These are phyloP conservation scores for Eucalyptus guilfoylei DNA, from an alignment of 345 rosid genomes.

Conservation along the genomic window DNA sequence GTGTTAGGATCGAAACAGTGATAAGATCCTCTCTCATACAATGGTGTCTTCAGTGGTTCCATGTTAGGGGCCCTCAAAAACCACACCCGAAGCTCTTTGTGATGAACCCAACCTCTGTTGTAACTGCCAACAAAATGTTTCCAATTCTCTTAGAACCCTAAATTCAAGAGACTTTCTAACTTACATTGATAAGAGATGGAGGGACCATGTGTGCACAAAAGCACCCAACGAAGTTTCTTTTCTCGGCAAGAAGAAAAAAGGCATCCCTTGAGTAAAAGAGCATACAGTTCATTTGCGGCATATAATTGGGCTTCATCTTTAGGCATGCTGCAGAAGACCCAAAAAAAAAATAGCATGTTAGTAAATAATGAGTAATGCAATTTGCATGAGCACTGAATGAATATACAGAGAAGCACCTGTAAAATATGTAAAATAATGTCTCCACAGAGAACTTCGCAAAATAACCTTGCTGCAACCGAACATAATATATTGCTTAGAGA, in stretches of 20 bases:
- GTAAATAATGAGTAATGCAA: neutral
- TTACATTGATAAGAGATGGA: neutral
- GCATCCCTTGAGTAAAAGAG: neutral
- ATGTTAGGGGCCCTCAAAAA: slow-evolving; percentile 53
- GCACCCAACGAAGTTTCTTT: neutral
- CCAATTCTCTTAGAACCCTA: neutral
- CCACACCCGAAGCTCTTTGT: slow-evolving; percentile 80
- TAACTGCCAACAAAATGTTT: slow-evolving; percentile 37
- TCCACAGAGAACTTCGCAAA: slow-evolving; percentile 65
- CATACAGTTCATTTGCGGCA: slow-evolving; percentile 97
- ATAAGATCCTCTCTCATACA: slow-evolving; percentile 80
- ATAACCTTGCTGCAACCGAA: slow-evolving; percentile 66
- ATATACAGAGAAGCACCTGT: slow-evolving; percentile 42
- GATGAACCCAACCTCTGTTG: slow-evolving; percentile 86
- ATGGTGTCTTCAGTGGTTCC: slow-evolving; percentile 70
- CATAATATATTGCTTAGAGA: neutral
- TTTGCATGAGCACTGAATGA: neutral
- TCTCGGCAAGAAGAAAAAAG: neutral
- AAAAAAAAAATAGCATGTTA: neutral
- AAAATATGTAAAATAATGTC: slow-evolving; percentile 75
- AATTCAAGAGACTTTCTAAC: neutral
- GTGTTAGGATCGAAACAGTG: slow-evolving; percentile 76
- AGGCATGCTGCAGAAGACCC: slow-evolving; percentile 67
- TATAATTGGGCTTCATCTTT: slow-evolving; percentile 88
- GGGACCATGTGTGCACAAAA: neutral